A percentile compares a stretch with the other conserved stretches of the same genome.
Conservation (phyloP, 2,329 filamentous ascomycete species). For the Coniochaeta hoffmannii region DNA sequence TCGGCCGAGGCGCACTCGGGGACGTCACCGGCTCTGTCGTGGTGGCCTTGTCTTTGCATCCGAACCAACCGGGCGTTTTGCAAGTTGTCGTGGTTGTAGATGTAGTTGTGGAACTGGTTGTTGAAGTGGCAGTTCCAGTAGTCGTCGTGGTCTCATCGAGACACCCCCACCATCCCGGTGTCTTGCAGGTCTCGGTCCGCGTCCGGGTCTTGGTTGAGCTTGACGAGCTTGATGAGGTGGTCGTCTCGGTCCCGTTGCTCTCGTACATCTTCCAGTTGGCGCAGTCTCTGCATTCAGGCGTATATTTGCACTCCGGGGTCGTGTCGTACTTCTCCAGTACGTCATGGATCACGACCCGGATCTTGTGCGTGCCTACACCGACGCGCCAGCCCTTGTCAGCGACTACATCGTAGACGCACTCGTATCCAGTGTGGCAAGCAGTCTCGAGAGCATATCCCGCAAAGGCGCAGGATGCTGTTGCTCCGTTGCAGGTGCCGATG, state of each 20-base stretch:
- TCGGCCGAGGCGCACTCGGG: slow-evolving; percentile 19
- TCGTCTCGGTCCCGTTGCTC: slow-evolving; percentile 78
- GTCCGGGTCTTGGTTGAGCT: slow-evolving; percentile 56
- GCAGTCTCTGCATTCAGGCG: slow-evolving; percentile 81
- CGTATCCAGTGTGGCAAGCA: slow-evolving; percentile 79
- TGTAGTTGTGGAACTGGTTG: slow-evolving; percentile 35
- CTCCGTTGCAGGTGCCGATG: slow-evolving; percentile 88
- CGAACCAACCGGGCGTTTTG: slow-evolving; percentile 50
- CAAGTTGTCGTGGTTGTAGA: slow-evolving; percentile 34
- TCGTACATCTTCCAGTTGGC: slow-evolving; percentile 91
- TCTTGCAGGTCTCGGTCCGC: slow-evolving; percentile 79
- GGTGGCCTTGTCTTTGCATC: slow-evolving; percentile 49
- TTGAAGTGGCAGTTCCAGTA: slow-evolving; percentile 29
- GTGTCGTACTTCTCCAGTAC: slow-evolving; percentile 77
- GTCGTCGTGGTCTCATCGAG: slow-evolving; percentile 56
- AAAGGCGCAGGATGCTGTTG: slow-evolving; percentile 81
- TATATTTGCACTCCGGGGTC: slow-evolving; percentile 68
- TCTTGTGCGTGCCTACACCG: slow-evolving; percentile 85
- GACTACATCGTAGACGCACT: slow-evolving; percentile 91
- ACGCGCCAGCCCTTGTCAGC: slow-evolving; percentile 88
- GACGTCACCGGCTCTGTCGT: slow-evolving; percentile 29
- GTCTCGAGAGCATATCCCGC: slow-evolving; percentile 92
- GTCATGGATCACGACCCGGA: slow-evolving; percentile 78
- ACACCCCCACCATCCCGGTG: slow-evolving; percentile 88
- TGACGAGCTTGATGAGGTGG: slow-evolving; percentile 53